A percentile compares a stretch with the other conserved stretches of the same genome.
These are phyloP conservation scores for Tylopilus vinaceipallidus DNA, from an alignment of 768 basidiomycete species.

Conservation along the genomic window DNA sequence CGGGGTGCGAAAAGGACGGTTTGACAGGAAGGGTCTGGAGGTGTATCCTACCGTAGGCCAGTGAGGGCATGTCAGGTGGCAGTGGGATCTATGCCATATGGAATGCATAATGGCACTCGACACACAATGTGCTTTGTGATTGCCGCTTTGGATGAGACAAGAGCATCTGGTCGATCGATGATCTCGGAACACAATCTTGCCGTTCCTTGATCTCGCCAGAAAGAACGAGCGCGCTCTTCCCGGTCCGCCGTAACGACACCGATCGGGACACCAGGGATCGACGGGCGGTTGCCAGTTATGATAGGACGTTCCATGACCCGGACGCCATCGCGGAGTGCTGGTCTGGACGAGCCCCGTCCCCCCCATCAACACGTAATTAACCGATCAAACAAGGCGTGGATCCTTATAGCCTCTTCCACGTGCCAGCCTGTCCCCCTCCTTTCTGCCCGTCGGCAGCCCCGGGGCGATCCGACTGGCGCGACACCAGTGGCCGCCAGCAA, in stretches of 20 bases:
- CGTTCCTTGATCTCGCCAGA: conserved; percentile 12
- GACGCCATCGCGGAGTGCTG: conserved; percentile 28
- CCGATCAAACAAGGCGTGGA: background rate
- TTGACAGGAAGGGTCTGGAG: background rate
- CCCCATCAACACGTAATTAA: conserved; percentile 17
- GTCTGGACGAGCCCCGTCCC: too few relatives aligned
- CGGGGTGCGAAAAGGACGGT: conserved; percentile 15
- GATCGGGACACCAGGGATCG: conserved; percentile 9
- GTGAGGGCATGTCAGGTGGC: too few relatives aligned
- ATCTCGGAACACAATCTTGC: conserved; percentile 18
- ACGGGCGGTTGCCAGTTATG: conserved; percentile 6
- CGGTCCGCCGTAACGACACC: background rate
- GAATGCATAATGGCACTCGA: conserved; percentile 4
- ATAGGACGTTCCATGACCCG: background rate
- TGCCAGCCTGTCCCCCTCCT: background rate
- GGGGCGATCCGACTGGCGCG: background rate
- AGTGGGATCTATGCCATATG: background rate
- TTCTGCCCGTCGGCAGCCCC: background rate
- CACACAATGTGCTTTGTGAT: conserved; percentile 15
- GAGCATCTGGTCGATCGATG: conserved; percentile 13
- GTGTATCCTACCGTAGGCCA: too few relatives aligned
- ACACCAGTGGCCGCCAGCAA: background rate
- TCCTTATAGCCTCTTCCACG: conserved; percentile 1
- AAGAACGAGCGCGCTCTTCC: background rate
- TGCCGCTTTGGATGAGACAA: conserved; percentile 26